Conservation (phyloP, 75 land plant species). For the Adiantum capillusveneris region DNA sequence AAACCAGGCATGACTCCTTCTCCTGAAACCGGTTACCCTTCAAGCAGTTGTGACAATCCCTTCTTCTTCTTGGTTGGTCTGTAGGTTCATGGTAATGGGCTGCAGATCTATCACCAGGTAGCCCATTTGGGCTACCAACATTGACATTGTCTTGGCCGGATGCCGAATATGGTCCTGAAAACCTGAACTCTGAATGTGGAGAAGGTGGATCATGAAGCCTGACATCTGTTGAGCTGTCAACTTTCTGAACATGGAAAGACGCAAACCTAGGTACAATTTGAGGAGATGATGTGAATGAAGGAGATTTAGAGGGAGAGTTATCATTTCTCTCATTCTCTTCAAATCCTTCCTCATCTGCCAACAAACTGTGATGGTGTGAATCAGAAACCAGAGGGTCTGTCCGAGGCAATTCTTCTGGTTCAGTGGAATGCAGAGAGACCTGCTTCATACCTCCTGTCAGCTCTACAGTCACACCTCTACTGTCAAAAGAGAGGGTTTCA, state of each 20-base stretch:
- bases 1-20: constrained; percentile 86
- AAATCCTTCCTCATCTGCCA: neutral
- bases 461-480: too few species aligned
- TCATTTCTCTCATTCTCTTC: neutral
- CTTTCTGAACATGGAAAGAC: constrained; percentile 1
- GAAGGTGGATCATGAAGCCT: constrained; percentile 10
- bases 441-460: too few species aligned
- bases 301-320: neutral
- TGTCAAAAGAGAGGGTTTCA: too few species aligned
- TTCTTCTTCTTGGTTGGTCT: constrained; percentile 39
- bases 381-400: neutral
- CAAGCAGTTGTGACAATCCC: constrained; percentile 63
- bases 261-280: neutral
- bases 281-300: neutral
- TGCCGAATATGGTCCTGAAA: neutral
- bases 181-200: constrained; percentile 2
- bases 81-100: constrained; percentile 1
- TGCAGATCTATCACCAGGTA: constrained; percentile 7
- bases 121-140: constrained; percentile 4
- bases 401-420: neutral
- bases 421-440: neutral
- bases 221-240: constrained; percentile 18
- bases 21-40: constrained; percentile 71
- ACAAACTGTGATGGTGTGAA: too few species aligned
- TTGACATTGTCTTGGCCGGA: neutral